phyloP scores from a whole-genome alignment of 345 rosid species.

The Populus nigra region DNA sequence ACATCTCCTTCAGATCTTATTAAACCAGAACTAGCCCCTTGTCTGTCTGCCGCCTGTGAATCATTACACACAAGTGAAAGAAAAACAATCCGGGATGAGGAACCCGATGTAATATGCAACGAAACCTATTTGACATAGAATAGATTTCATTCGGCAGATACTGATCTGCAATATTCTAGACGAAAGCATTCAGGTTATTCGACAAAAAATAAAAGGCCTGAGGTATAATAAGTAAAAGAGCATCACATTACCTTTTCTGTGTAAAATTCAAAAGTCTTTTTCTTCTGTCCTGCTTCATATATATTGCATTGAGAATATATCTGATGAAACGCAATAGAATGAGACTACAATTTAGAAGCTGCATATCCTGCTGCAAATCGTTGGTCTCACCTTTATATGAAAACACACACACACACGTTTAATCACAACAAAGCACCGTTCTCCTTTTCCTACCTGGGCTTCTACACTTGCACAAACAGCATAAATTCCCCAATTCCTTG shows the following conservation, averaged over 20 bases:
- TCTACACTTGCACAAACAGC: slow-evolving; percentile 94
- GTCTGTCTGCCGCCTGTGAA: slow-evolving; percentile 54
- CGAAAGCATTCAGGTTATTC: not conserved
- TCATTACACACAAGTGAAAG: not conserved
- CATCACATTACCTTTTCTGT: slow-evolving; percentile 58
- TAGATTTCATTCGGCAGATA: not conserved
- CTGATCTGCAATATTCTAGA: not conserved
- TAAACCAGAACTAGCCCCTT: slow-evolving; percentile 52
- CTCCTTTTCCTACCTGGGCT: slow-evolving; percentile 48
- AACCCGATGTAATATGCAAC: not conserved
- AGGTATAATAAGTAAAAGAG: not conserved
- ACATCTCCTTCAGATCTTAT: slow-evolving; percentile 59
- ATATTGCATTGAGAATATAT: slow-evolving; percentile 89
- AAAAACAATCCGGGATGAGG: no score
- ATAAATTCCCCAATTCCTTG: slow-evolving; percentile 84
- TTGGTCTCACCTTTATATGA: not conserved
- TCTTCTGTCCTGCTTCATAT: slow-evolving; percentile 91
- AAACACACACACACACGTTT: not conserved
- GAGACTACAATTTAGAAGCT: not conserved
- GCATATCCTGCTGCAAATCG: not conserved
- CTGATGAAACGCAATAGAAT: slow-evolving; percentile 28
- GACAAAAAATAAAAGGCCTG: not conserved
- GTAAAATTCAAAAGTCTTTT: slow-evolving; percentile 74
- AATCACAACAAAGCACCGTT: not conserved
- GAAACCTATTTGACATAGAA: not conserved